These are phyloP conservation scores for Saitozyma sp. DNA, from an alignment of 768 basidiomycete species.

Conservation along the genomic window DNA sequence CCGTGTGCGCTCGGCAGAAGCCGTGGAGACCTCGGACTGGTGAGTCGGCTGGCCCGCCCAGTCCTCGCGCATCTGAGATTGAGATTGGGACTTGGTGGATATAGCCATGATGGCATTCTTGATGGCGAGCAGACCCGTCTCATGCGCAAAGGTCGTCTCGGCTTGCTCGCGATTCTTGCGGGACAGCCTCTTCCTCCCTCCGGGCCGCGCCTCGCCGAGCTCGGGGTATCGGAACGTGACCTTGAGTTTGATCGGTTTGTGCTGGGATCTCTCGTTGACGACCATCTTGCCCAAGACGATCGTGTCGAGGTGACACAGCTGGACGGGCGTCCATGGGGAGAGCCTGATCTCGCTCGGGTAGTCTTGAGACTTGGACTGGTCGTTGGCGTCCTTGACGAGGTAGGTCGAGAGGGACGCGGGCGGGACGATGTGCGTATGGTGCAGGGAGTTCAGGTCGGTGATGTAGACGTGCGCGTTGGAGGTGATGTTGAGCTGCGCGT, in stretches of 20 bases:
- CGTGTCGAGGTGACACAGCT: conserved; percentile 17
- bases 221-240: conserved; percentile 17
- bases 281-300: conserved; percentile 22
- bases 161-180: not conserved
- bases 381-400: not conserved
- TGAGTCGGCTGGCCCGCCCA: too few relatives aligned
- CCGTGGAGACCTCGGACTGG: too few relatives aligned
- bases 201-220: conserved; percentile 1
- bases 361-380: not conserved
- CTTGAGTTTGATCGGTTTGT: conserved; percentile 12
- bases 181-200: not conserved
- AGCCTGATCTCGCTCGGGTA: too few relatives aligned
- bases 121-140: not conserved
- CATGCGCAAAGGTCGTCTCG: not conserved
- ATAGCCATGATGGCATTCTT: conserved; percentile 1
- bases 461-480: conserved; percentile 25
- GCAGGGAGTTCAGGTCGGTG: conserved; percentile 27
- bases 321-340: conserved; percentile 13
- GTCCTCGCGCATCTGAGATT: not conserved
- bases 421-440: conserved; percentile 22
- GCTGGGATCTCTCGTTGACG: not conserved
- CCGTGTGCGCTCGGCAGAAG: too few relatives aligned
- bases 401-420: not conserved
- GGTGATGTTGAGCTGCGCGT: conserved; percentile 21
- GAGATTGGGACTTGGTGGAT: not conserved